Base-by-base conservation (phyloP, 2,329 filamentous ascomycete genomes). In the Fusarium sp. region DNA sequence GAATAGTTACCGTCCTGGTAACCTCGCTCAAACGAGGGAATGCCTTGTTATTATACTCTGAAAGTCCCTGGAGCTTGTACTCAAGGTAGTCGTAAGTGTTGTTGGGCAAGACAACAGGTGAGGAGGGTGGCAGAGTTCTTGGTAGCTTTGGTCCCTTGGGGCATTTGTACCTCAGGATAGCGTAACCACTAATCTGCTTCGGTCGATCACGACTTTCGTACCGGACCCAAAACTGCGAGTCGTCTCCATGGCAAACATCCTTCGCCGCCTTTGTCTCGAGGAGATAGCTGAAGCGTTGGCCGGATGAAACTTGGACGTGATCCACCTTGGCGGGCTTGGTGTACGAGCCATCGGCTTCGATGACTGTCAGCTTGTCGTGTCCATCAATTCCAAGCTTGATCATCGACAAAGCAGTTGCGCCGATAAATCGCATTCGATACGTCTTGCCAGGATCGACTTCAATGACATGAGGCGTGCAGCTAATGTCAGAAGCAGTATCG, bases 1-100 rank as follows among this genome's bases (percentile, higher is more conserved):
- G 83, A 48, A 88, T 83, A 42, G 83, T 81, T 11, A 89, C 77
- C 0, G 83, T 84, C 23, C 87, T 82, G 2, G 86, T 88, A 9
- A 89, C 86, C 42, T 88, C 84, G 6, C 76, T 76, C 4, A 85
- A 76, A 1, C 79, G 75, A 0, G 86, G 86, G 38, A 84, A 81
- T 61, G 21, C 31, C 12, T 14, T 15, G 8, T 56, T 46, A 4
- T 63, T 46, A 3, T 18, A 27, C 3, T 63, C 23, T 0, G 66
- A 60, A 2, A 73, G 33, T 0, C 51, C 41, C 23, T 68, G 23
- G 9, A 75, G 31, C 5, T 83, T 82, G 63, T 86, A 87, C 61
- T 87, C 84, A 6, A 85, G 78, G 79, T 84, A 88, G 45, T 80
- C 72, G 27, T 74, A 78, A 0, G 80, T 78, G 4, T 80, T 75